Base-by-base conservation (phyloP, 2,329 filamentous ascomycete genomes). In the Penicillium sp. region DNA sequence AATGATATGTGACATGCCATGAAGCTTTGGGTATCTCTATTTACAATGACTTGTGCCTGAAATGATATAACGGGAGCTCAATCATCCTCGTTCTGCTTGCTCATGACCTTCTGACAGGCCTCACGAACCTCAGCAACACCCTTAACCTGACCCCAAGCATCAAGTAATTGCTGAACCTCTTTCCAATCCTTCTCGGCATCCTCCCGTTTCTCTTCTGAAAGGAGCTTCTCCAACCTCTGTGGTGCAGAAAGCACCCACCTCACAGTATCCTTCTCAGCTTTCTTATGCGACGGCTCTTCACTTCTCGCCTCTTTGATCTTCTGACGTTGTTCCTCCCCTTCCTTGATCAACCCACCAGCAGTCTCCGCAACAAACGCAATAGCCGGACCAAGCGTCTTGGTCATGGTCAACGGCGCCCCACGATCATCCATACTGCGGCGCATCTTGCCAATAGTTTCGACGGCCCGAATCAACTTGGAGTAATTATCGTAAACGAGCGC, bases 401-500 rank as follows among this genome's bases (percentile, higher is more conserved):
- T 71, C 64, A 74, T 69, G 0, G 67, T 69, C 58, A 74, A 61
- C n/a, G 73, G 69, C 9, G 67, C 65, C 2, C 69, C 64, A 3
- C 69, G 62, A 40, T 72, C 69, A 54, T 74, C 72, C 67, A 76
- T 74, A 47, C 71, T 74, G 47, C 59, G 62, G 26, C 73, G 64
- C 73, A 76, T 75, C 72, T 87, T 89, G 40, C 87, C 80, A 61
- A 98, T 98, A 3, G 91, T 97, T 69, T 95, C 91, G 9, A 94
- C 96, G 1, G 93, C 93, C n/a, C 85, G 81, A 56, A 98, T 96
- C 56, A 98, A 73, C 71, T 97, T 97, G 58, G 86, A 93, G 69
- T 97, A 98, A 66, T 98, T 98, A 67, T 98, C 91, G 68, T 98
- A 98, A 4, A 98, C 93, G 51, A 98, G 73, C 1, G 91, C 90